These are phyloP conservation scores for Trichoderma hamatum DNA, from an alignment of 2,329 filamentous ascomycete genomes.

Conservation along the genomic window DNA sequence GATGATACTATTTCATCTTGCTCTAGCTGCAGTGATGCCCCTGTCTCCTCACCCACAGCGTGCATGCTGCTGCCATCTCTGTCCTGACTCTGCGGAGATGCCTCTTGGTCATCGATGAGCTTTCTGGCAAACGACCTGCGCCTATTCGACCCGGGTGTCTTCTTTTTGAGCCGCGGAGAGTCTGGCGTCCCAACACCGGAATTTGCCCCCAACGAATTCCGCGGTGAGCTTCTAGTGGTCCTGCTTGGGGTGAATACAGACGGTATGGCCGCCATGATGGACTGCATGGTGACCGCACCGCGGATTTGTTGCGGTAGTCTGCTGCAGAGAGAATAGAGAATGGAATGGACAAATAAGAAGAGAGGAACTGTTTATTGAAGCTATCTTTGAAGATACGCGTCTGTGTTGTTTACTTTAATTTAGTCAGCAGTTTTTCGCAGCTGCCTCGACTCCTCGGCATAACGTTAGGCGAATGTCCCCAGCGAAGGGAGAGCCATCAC, in stretches of 20 bases:
- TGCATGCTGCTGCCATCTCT: background rate
- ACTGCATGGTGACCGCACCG: constrained; percentile 5
- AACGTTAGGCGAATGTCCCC: background rate
- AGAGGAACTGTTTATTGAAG: background rate
- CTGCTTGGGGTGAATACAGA: constrained; percentile 11
- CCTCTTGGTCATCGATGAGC: background rate
- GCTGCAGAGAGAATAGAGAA: background rate
- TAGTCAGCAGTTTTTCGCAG: background rate
- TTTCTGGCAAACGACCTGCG: constrained; percentile 7
- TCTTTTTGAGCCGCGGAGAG: constrained; percentile 7
- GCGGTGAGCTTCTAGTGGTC: background rate
- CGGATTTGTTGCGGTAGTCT: background rate
- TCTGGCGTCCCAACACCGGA: background rate
- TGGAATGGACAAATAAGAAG: background rate
- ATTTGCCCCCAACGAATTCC: background rate
- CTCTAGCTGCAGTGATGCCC: constrained; percentile 4
- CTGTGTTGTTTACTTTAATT: background rate
- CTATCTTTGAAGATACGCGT: background rate
- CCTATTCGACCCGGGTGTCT: background rate
- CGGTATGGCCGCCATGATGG: constrained; percentile 18
- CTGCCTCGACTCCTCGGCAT: background rate
- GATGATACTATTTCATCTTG: constrained; percentile 13
- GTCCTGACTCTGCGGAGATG: background rate
- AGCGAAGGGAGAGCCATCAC: background rate
- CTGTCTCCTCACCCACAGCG: background rate